Base-by-base conservation (phyloP, 345 rosid species). In the Carallia brachiata region DNA sequence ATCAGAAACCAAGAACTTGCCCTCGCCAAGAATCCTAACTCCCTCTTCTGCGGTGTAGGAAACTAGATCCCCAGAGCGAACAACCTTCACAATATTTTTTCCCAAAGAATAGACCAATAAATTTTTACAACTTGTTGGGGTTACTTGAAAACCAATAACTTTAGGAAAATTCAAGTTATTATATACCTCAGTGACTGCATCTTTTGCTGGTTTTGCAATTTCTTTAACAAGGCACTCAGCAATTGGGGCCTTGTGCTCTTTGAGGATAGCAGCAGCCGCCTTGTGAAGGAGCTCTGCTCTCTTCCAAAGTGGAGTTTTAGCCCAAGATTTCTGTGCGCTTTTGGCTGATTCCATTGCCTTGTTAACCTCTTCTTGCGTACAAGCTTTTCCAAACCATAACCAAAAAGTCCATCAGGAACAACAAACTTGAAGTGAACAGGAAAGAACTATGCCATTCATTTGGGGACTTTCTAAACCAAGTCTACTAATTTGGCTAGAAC, bases 131-230 rank as follows among this genome's bases (percentile, higher is more conserved):
- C 1, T 10, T 2, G 50, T 55, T 27, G 32, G 60, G 59, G 31
- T 31, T 12, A 44, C 0, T 13, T 44, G 5, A 44, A 44, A 40
- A 40, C 10, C 0, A 13, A 44, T 23, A 44, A 10, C 2, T 13
- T 44, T 2, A 12, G 50, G 50, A 12, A 3, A 44, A 44, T 15
- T 44, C 50, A 44, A 54, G 3, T n/a, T 55, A 16, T 34, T 9
- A 32, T 30, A 4, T 58, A 90, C 97, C 92, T 95, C 99, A 13
- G 99, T 82, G 48, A 84, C 84, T 12, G 99, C 84, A 72, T 95
- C 99, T 84, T 95, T 95, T 34, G 97, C 97, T 9, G 99, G 99
- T 81, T 95, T 95, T n/a, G 99, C 97, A 48, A 95, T 95, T 78
- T 95, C 97, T 63, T 95, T 92, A 28, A 95, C 91, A 31, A 95